Base-by-base conservation (phyloP, 2,329 filamentous ascomycete species). In the Aspergillus oerlinghausenensis region DNA sequence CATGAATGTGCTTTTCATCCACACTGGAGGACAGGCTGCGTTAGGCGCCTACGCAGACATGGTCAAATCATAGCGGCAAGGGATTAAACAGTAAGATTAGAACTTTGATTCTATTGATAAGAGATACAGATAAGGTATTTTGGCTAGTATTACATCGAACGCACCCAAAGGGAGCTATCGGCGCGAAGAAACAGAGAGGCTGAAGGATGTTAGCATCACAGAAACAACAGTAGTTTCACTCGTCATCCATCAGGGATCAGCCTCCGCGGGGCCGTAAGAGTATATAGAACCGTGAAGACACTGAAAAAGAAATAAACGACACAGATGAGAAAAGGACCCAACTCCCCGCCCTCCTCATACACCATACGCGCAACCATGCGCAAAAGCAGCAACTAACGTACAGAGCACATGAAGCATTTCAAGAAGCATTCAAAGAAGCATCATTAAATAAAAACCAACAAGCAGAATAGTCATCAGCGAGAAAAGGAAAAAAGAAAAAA, bases 1-100 rank as follows among this genome's bases (percentile, higher is more conserved):
- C n/a, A 57, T 67, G 7, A 73, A 73, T 64, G 66, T 63, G 7
- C 59, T 74, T 21, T 73, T 74, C 40, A 68, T 74, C n/a, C 71
- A 74, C 60, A 74, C 71, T 1, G 71, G 71, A 9, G 71, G 71
- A 4, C 71, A 73, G 55, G 63, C 68, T 42, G 68, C 70, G 1
- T 50, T 73, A n/a, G 60, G 65, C 45, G 70, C 70, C 35, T 73
- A 73, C 51, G 64, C 63, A 2, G 65, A 68, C 45, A 51, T 60
- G 29, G 55, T 59, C 17, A 57, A 35, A 51, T 19, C n/a, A 9
- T 49, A 32, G 23, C 2, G 42, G 42, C n/a, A 9, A 21, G 17
- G 40, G 9, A 43, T 7, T 21, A 21, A 10, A 43, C 17, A 17
- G 14, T 43, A n/a, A 25, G 19, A 25, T 47, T 17, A 23, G 42